Base-by-base conservation (phyloP, 768 basidiomycete species). In the Agaricus bisporus region DNA sequence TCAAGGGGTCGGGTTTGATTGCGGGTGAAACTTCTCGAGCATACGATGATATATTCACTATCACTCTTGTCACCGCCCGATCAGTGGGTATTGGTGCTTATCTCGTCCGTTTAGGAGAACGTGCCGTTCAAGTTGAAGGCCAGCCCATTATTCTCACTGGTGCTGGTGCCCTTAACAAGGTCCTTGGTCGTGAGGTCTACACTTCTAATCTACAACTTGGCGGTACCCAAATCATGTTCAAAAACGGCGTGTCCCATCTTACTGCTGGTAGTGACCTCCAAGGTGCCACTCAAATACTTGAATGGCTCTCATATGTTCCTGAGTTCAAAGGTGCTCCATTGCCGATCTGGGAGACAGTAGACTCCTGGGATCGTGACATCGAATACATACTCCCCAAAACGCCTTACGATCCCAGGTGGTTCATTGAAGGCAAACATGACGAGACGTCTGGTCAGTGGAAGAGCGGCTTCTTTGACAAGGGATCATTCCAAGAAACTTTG, bases 181-280 rank as follows among this genome's bases (percentile, higher is more conserved):
- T 99, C 5, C 84, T 99, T 41, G 97, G 97, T 57, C 89, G 97
- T 46, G 97, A 98, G 69, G 97, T 99, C 43, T 98, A 99, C 68
- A 98, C 97, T 8, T 97, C 94, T 51, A 98, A 98, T 69, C 70
- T 99, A 61, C 97, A 98, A 69, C 89, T 99, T 56, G 97, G 97
- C 58, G 97, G 97, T 51, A 98, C 97, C n/a, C 97, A 99, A 65
- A 98, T 99, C 76, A 98, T 99, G 97, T 90, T 93, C 83, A 98
- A 98, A 83, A 99, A 99, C 65, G 97, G 97, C 71, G 91, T 98
- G 51, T 97, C 95, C 4, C 97, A 99, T 67, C 74, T 98, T 55
- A 95, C 92, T 3, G 95, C 97, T 32, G 82, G 82, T 62, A 98
- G 93, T 66, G 97, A 99, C 66, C 74, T 99, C 32, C 91, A 98